Base-by-base conservation (phyloP, 352 stramenopile genomes). In the Peronospora farinosa region DNA sequence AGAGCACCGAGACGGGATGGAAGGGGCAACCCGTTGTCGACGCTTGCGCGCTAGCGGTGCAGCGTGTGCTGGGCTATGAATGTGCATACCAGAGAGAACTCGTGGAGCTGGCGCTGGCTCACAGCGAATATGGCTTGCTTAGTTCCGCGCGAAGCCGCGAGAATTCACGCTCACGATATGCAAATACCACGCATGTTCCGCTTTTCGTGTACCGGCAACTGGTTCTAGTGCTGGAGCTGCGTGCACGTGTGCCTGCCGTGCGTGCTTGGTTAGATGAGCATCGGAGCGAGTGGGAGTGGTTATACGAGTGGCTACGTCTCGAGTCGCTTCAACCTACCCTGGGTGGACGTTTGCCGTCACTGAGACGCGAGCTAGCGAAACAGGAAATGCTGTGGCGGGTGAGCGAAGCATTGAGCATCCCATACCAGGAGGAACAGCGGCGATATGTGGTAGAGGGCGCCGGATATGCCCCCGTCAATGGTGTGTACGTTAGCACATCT, bases 381-480 rank as follows among this genome's bases (percentile, higher is more conserved):
- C 44, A 82, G 0, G 83, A 94, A 23, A 74, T 70, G 51, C 56
- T 94, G 17, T 65, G 74, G 48, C 69, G 74, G 1, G 51, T 95
- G 21, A 76, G 84, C 1, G 75, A 87, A 37, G 63, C 73, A 21
- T 47, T 95, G 10, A 50, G 49, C 5, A 78, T 91, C 40, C 60
- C 74, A 2, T 92, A 82, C 54, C 57, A 69, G 42, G 69, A 86
- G 35, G 84, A 95, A 55, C 75, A 90, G 52, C 77, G 82, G 19
- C 72, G 67, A 28, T 98, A 95, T 61, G 47, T 94, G 13, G 94
- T 98, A 8, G 75, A 82, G 51, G 78, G 78, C 38, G 95, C 93
- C 8, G 95, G 95, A 8, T 90, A 82, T 56, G 67, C 78, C 13
- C 70, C 85, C 40, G 81, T 98, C 15, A 98, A 98, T 63, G 95